These are phyloP conservation scores for Mucor racemosus DNA, from an alignment of 371 early-diverging fungal species.

Conservation along the genomic window DNA sequence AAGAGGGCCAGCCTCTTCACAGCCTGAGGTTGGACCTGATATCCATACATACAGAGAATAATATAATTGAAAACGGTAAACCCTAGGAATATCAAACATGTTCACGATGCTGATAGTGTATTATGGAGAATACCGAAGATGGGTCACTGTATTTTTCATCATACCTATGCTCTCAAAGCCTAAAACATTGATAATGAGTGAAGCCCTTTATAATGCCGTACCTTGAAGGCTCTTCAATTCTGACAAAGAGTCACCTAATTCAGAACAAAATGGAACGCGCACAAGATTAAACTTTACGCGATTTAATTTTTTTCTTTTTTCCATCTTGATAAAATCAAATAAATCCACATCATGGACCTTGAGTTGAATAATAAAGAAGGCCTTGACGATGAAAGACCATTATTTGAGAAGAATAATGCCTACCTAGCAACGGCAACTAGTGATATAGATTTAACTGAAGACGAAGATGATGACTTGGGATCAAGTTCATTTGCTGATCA, in stretches of 20 bases:
- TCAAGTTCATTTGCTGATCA: conserved; percentile 18
- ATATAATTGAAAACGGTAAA: too few relatives aligned
- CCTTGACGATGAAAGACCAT: not conserved
- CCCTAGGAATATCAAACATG: too few relatives aligned
- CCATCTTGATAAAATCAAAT: not conserved
- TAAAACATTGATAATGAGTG: too few relatives aligned
- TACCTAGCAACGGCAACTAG: not conserved
- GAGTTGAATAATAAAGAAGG: not conserved
- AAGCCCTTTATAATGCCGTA: too few relatives aligned
- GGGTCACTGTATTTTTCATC: too few relatives aligned
- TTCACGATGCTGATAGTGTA: too few relatives aligned
- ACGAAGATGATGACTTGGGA: conserved; percentile 23
- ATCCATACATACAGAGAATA: too few relatives aligned
- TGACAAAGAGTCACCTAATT: not conserved
- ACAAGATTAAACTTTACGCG: not conserved
- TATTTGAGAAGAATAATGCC: not conserved
- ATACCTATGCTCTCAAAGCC: too few relatives aligned
- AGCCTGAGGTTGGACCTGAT: too few relatives aligned
- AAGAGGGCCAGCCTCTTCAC: too few relatives aligned
- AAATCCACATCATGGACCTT: not conserved
- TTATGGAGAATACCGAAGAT: too few relatives aligned
- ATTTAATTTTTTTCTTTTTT: not conserved
- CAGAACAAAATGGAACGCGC: conserved; percentile 6
- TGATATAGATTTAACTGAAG: not conserved
- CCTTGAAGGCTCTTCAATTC: too few relatives aligned